Evolutionary conservation across 1,139 yeast species (phyloP).

Genomic region (Sporopachydermia cereana): DNA sequence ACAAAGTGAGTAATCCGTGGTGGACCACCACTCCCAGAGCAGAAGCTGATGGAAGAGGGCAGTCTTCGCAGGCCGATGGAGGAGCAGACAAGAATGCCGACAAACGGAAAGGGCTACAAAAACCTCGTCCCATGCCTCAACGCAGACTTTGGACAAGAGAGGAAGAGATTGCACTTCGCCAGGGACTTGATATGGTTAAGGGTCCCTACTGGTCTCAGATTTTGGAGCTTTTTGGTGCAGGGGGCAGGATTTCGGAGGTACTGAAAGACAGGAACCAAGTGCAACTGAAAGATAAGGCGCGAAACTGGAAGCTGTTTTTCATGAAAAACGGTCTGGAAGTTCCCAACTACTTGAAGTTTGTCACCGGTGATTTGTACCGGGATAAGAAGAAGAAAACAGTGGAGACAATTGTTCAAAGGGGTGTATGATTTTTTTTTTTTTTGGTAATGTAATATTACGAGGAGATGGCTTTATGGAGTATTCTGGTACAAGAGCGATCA

Average conservation of each 20-base stretch:
- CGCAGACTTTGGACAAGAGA: slow-evolving; percentile 79
- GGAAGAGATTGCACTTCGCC: slow-evolving; percentile 76
- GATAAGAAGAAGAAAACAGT: slow-evolving; percentile 16
- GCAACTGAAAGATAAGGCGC: slow-evolving; percentile 88
- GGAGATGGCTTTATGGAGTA: too few species aligned
- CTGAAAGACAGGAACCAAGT: slow-evolving; percentile 81
- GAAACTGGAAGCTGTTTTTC: slow-evolving; percentile 86
- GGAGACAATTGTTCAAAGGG: background rate
- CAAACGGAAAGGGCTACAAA: background rate
- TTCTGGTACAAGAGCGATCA: too few species aligned
- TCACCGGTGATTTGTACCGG: slow-evolving; percentile 75
- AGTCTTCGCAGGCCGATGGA: background rate
- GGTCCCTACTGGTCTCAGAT: slow-evolving; percentile 95
- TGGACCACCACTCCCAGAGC: slow-evolving; percentile 3
- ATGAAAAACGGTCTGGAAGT: slow-evolving; percentile 45
- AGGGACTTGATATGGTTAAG: slow-evolving; percentile 59
- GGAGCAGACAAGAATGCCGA: background rate
- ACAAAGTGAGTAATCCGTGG: slow-evolving; percentile 5
- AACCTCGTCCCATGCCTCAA: slow-evolving; percentile 16
- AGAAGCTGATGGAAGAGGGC: background rate
- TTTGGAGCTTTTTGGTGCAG: slow-evolving; percentile 79
- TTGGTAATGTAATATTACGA: too few species aligned
- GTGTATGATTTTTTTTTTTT: too few species aligned
- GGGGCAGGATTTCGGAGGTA: slow-evolving; percentile 76
- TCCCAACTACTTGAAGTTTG: slow-evolving; percentile 68